Evolutionary conservation across 116 monocot genomes (phyloP).

Genomic region (Papilionanthe hybrid): DNA sequence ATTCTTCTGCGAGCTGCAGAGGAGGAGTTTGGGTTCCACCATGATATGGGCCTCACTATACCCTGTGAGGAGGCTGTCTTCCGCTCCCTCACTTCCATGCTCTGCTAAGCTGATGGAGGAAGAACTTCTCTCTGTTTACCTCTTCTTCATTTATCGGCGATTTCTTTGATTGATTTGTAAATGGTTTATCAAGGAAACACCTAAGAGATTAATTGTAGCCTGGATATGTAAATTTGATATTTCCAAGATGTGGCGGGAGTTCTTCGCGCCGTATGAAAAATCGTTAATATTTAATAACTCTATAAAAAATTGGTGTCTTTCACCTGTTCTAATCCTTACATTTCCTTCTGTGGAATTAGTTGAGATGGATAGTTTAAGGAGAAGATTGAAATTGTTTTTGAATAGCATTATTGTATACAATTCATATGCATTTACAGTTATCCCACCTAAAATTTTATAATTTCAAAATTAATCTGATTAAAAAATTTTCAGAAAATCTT

Average conservation of each 20-base stretch:
- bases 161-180: neutral
- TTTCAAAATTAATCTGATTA: too few species aligned
- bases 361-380: too few species aligned
- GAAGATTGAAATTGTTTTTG: too few species aligned
- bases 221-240: neutral
- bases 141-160: neutral
- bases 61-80: constrained; percentile 21
- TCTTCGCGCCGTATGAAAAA: neutral
- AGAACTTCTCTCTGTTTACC: too few species aligned
- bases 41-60: constrained; percentile 22
- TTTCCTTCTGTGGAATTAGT: too few species aligned
- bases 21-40: constrained; percentile 27
- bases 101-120: neutral
- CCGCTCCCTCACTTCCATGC: constrained; percentile 15
- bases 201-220: neutral
- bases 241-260: neutral
- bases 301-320: too few species aligned
- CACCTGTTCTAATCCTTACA: too few species aligned
- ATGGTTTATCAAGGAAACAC: neutral
- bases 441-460: too few species aligned
- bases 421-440: too few species aligned
- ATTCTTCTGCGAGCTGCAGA: constrained; percentile 10
- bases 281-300: neutral
- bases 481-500: too few species aligned
- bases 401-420: too few species aligned